Evolutionary conservation across 192 early-diverging fungal species (phyloP).

Genomic region (Coemansia pectinata): DNA sequence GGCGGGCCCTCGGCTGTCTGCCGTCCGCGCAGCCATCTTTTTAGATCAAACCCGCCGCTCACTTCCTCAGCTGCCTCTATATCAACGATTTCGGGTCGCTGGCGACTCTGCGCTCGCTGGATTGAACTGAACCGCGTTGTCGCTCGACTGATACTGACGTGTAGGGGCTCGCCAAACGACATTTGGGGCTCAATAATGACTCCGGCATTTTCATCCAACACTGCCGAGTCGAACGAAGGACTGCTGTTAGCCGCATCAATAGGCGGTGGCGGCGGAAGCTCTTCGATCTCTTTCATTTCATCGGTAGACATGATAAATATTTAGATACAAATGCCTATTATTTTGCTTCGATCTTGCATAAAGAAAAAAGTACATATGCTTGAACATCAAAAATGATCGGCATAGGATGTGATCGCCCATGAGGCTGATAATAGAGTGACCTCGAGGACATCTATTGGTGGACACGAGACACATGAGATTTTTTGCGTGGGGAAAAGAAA

Average conservation of each 20-base stretch:
- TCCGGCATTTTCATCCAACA: not conserved
- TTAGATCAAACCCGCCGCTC: slow-evolving; percentile 15
- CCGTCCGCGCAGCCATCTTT: slow-evolving; percentile 20
- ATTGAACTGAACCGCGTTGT: slow-evolving; percentile 37
- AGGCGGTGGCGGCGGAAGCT: not conserved
- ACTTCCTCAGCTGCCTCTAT: slow-evolving; percentile 4
- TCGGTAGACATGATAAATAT: not conserved
- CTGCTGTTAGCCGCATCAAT: not conserved
- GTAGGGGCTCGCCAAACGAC: slow-evolving; percentile 51
- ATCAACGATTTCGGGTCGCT: not conserved
- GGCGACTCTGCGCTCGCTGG: slow-evolving; percentile 29
- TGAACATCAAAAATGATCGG: not conserved
- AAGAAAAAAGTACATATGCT: not conserved
- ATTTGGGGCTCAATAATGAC: slow-evolving; percentile 1
- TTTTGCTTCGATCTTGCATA: not conserved
- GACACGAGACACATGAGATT: not conserved
- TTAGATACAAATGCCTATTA: not conserved
- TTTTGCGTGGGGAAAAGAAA: not conserved
- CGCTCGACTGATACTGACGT: slow-evolving; percentile 37
- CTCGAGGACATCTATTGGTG: not conserved
- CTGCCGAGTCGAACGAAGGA: not conserved
- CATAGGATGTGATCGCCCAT: not conserved
- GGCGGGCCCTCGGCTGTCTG: slow-evolving; percentile 24
- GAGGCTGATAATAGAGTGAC: not conserved
- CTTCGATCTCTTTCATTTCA: not conserved